Evolutionary conservation across 2,329 filamentous ascomycete genomes (phyloP), one percentile per base, ranked within the genome.

Genomic region (Fusarium chaquense): DNA sequence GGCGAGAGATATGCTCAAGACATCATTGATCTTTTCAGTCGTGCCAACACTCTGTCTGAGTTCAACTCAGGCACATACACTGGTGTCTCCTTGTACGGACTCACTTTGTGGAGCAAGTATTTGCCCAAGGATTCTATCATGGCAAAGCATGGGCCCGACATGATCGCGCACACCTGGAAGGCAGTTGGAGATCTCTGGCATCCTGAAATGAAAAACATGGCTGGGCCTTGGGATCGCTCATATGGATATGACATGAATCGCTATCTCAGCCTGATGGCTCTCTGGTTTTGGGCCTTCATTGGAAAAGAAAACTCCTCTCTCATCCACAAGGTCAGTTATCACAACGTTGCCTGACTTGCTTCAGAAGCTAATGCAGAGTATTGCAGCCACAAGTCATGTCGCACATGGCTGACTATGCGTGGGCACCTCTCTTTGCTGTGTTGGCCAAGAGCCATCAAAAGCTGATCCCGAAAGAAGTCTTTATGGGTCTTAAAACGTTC

Each of bases 241-340:
- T 90, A 90, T 65, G 87, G 87, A 1, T 90, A 85, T 60, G 87
- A 90, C 62, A 89, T 90, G 87, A 89, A 88, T 57, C 79, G 83
- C 9, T 90, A 90, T 69, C 75, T 89, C 6, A 85, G 85, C 54
- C 81, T 90, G 50, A 83, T 90, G 75, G 84, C 84, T 0, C 75
- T 87, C 16, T 87, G 87, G 77, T 82, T 90, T 65, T 90, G 87
- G 88, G 83, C 84, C 0, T 62, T 89, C 6, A 79, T 87, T 7
- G 87, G 86, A 11, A 84, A 86, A 54, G 79, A 82, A 30, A 75
- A 76, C 16, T 78, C 79, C 0, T 80, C 79, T 0, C 60, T 82
- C 3, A 77, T 78, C 30, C 58, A 72, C 7, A 77, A 76, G 53
- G 79, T 80, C 7, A 20, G 51, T 5, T 6, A 10, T 10, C n/a